Conservation (phyloP, 495 filamentous ascomycete genomes). For the Aspergillus biplanus region DNA sequence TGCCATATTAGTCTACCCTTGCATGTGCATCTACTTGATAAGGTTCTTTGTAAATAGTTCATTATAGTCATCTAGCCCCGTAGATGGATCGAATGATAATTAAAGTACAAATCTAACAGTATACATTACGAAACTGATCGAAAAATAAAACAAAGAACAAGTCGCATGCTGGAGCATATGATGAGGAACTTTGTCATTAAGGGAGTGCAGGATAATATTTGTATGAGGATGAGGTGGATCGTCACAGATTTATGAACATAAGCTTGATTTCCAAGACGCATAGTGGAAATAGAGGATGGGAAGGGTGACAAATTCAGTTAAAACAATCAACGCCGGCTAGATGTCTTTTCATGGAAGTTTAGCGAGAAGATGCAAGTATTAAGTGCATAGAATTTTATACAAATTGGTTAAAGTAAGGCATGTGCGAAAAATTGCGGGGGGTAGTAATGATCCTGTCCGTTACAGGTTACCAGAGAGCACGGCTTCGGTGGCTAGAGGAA, state of each 20-base stretch:
- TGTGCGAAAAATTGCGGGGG: neutral
- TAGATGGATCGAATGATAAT: too few species aligned
- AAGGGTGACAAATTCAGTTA: neutral
- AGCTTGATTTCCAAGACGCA: constrained; percentile 7
- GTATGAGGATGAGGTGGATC: constrained; percentile 1
- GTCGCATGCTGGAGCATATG: too few species aligned
- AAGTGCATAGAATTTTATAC: constrained; percentile 18
- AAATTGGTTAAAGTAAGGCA: neutral
- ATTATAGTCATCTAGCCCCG: too few species aligned
- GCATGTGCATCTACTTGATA: too few species aligned
- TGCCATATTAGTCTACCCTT: too few species aligned
- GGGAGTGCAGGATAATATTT: neutral
- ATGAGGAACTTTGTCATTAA: neutral
- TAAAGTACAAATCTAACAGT: too few species aligned
- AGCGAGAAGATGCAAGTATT: constrained; percentile 9
- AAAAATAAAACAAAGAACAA: too few species aligned
- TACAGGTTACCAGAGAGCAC: constrained; percentile 59
- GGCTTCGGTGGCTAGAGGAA: constrained; percentile 67
- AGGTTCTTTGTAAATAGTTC: too few species aligned
- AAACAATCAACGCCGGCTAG: constrained; percentile 11
- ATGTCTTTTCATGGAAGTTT: neutral
- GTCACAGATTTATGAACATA: constrained; percentile 7
- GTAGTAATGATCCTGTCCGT: neutral
- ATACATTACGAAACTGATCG: too few species aligned
- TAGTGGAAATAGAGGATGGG: neutral